Conservation (phyloP, 139 green algal species). For the Nannochloris sp. region DNA sequence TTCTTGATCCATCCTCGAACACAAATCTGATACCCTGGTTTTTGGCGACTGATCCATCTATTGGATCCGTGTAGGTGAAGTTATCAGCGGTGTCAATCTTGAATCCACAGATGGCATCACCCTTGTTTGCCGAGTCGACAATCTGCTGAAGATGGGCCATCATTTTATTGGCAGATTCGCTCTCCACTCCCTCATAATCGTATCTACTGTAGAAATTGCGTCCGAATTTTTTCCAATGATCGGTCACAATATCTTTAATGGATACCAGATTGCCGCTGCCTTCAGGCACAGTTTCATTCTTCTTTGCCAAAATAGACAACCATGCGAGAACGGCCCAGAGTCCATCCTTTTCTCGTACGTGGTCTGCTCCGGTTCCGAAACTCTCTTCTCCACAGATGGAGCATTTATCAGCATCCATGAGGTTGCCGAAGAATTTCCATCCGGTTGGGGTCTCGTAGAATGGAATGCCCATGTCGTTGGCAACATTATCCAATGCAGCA, state of each 20-base stretch:
- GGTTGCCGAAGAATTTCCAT: constrained; percentile 99
- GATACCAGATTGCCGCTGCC: constrained; percentile 63
- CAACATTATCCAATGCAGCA: constrained; percentile 91
- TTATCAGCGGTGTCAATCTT: constrained; percentile 82
- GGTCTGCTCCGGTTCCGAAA: constrained; percentile 94
- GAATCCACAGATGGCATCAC: constrained; percentile 68
- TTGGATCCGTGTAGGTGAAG: constrained; percentile 96
- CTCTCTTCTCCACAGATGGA: constrained; percentile 94
- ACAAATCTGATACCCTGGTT: constrained; percentile 95
- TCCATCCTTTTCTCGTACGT: constrained; percentile 96
- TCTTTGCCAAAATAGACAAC: constrained; percentile 84
- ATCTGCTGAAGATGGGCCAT: constrained; percentile 72
- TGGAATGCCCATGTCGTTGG: constrained; percentile 69
- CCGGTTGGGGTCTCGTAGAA: constrained; percentile 97
- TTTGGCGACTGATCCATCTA: constrained; percentile 81
- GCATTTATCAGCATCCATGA: constrained; percentile 95
- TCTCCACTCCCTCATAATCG: constrained; percentile 89
- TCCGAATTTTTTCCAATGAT: constrained; percentile 93
- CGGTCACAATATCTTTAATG: constrained; percentile 82
- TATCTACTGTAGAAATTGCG: constrained; percentile 84
- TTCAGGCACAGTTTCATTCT: constrained; percentile 77
- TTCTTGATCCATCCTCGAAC: constrained; percentile 88
- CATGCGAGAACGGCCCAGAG: constrained; percentile 94
- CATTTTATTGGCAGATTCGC: constrained; percentile 69
- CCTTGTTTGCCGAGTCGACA: constrained; percentile 41